phyloP scores from a whole-genome alignment of 2,329 filamentous ascomycete genomes.

The Bipolaris oryzae region DNA sequence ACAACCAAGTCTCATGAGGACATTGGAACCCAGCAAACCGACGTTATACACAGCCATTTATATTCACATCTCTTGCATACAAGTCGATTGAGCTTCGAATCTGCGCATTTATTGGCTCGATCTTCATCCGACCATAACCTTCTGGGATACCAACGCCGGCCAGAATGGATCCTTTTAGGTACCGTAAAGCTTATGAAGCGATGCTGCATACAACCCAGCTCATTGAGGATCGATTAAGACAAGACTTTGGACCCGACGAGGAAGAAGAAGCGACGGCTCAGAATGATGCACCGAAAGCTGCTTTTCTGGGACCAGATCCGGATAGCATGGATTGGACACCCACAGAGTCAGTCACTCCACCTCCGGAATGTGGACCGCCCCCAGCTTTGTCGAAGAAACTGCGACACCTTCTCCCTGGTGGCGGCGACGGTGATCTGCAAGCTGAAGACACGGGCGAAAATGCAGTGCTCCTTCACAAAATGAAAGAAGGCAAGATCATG shows the following conservation, averaged over 20 bases:
- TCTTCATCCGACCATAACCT: conserved; percentile 4
- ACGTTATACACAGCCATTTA: conserved; percentile 1
- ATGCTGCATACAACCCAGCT: conserved; percentile 46
- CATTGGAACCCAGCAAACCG: conserved; percentile 5
- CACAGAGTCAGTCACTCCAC: conserved; percentile 36
- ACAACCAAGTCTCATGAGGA: conserved; percentile 14
- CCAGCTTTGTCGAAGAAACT: conserved; percentile 38
- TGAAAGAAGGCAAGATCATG: conserved; percentile 46
- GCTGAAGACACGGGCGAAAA: conserved; percentile 33
- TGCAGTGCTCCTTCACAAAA: conserved; percentile 40
- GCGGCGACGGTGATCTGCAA: conserved; percentile 32
- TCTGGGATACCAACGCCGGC: conserved; percentile 21
- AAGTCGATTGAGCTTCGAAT: not conserved
- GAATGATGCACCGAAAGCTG: conserved; percentile 13
- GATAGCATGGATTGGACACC: conserved; percentile 50
- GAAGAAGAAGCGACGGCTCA: conserved; percentile 15
- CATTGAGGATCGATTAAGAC: conserved; percentile 39
- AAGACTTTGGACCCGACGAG: conserved; percentile 19
- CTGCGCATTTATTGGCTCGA: not conserved
- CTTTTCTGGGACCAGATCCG: conserved; percentile 38
- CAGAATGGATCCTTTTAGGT: conserved; percentile 47
- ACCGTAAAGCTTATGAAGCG: conserved; percentile 47
- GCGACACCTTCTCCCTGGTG: conserved; percentile 38
- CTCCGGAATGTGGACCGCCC: conserved; percentile 39
- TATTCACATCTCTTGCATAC: conserved; percentile 9